Evolutionary conservation across 2,329 filamentous ascomycete genomes (phyloP).

Genomic region (Pseudocercospora crystallina): DNA sequence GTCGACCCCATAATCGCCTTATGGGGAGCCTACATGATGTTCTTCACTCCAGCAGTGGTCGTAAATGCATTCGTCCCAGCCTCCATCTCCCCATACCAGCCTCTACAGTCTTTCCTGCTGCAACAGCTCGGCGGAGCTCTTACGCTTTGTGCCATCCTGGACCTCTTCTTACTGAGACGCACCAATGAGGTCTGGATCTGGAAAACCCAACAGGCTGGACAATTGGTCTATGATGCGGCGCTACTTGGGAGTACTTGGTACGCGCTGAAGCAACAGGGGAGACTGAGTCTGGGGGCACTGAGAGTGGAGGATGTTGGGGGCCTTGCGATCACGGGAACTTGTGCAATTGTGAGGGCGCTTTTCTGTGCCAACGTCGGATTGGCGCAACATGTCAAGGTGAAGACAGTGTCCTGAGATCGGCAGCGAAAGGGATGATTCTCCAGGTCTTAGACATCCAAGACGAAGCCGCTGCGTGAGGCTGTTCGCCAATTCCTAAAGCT

Average conservation of each 20-base stretch:
- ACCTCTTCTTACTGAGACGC: conserved; percentile 13
- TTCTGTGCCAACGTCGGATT: conserved; percentile 17
- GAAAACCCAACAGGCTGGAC: conserved; percentile 18
- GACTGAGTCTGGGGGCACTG: conserved; percentile 4
- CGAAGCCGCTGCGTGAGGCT: not conserved
- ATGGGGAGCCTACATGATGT: conserved; percentile 17
- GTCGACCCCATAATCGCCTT: conserved; percentile 19
- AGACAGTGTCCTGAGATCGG: not conserved
- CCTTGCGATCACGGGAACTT: conserved; percentile 9
- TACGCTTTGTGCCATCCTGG: conserved; percentile 14
- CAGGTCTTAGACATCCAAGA: not conserved
- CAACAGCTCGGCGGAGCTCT: conserved; percentile 21
- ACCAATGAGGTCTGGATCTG: conserved; percentile 21
- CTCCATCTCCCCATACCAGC: conserved; percentile 10
- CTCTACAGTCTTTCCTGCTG: conserved; percentile 13
- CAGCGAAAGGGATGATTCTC: not conserved
- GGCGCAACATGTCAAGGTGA: not conserved
- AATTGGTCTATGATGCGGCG: conserved; percentile 16
- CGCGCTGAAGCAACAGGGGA: conserved; percentile 12
- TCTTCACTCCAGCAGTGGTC: conserved; percentile 12
- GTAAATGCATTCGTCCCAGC: conserved; percentile 15
- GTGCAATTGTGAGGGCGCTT: conserved; percentile 13
- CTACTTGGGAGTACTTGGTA: conserved; percentile 14
- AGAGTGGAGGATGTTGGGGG: conserved; percentile 16
- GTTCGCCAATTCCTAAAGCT: not conserved